Conservation (phyloP, 768 basidiomycete species). For the Hemileccinum impolitum region DNA sequence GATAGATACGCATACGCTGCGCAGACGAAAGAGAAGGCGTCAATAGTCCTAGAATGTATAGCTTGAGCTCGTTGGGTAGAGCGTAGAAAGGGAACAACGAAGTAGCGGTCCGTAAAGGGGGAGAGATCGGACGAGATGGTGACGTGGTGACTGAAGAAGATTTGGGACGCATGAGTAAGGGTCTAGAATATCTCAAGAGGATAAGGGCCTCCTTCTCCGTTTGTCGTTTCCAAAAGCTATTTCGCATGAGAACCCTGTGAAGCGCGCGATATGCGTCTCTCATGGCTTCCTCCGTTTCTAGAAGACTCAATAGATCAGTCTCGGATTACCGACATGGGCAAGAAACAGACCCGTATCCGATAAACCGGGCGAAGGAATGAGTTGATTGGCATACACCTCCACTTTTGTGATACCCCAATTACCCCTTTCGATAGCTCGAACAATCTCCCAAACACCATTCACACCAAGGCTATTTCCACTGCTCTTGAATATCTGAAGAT, state of each 20-base stretch:
- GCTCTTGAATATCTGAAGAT: conserved; percentile 46
- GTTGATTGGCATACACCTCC: conserved; percentile 48
- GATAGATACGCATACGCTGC: conserved; percentile 54
- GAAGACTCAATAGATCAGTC: conserved; percentile 2
- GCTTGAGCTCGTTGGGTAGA: conserved; percentile 57
- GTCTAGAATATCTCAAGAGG: conserved; percentile 48
- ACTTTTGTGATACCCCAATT: conserved; percentile 51
- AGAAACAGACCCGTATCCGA: conserved; percentile 8
- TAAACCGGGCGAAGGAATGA: conserved; percentile 10
- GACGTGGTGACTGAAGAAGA: conserved; percentile 11
- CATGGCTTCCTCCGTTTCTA: conserved; percentile 29
- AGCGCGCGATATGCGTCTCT: conserved; percentile 36
- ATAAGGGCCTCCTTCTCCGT: conserved; percentile 47
- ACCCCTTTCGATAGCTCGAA: conserved; percentile 42
- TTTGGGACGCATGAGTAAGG: conserved; percentile 38
- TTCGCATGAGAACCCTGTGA: conserved; percentile 41
- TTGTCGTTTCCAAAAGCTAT: conserved; percentile 43
- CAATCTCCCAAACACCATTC: conserved; percentile 43
- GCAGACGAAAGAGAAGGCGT: conserved; percentile 54
- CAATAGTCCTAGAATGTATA: conserved; percentile 52
- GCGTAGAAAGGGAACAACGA: conserved; percentile 35
- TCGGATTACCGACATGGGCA: conserved; percentile 13
- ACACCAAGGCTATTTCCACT: conserved; percentile 58
- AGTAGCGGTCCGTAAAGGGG: conserved; percentile 12
- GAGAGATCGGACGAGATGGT: conserved; percentile 15